phyloP scores from a whole-genome alignment of 106 monocot species.

The Dendrobium officinale region DNA sequence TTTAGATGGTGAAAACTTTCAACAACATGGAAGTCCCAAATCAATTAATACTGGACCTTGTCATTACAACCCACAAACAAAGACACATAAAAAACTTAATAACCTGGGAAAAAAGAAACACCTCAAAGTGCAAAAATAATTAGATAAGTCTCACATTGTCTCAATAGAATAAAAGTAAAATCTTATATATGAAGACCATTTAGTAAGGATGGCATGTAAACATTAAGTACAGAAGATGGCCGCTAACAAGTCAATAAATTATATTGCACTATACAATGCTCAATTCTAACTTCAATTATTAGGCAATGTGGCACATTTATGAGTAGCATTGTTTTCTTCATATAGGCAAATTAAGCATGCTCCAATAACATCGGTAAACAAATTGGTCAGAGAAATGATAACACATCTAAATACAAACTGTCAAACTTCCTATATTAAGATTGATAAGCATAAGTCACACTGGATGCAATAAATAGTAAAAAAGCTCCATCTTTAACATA shows the following conservation, averaged over 20 bases:
- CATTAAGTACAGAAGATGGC: neutral
- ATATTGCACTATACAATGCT: neutral
- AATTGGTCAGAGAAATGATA: neutral
- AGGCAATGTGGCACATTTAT: neutral
- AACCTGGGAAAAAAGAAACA: neutral
- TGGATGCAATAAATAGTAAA: no score
- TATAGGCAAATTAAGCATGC: neutral
- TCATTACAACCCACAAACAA: neutral
- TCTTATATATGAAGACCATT: neutral
- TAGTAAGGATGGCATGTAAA: neutral
- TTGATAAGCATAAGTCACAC: no score
- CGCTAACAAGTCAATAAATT: neutral
- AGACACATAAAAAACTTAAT: neutral
- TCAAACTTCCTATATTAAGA: no score
- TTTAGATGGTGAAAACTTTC: neutral
- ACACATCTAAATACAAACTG: no score
- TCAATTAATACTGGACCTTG: neutral
- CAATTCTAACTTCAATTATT: neutral
- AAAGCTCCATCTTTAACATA: no score
- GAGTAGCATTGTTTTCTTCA: neutral
- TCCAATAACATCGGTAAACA: neutral
- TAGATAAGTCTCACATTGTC: neutral
- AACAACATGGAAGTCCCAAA: neutral
- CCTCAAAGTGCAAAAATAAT: neutral
- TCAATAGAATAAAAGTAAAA: neutral